Conservation (phyloP, 495 filamentous ascomycete species). For the Aspergillus affinis region DNA sequence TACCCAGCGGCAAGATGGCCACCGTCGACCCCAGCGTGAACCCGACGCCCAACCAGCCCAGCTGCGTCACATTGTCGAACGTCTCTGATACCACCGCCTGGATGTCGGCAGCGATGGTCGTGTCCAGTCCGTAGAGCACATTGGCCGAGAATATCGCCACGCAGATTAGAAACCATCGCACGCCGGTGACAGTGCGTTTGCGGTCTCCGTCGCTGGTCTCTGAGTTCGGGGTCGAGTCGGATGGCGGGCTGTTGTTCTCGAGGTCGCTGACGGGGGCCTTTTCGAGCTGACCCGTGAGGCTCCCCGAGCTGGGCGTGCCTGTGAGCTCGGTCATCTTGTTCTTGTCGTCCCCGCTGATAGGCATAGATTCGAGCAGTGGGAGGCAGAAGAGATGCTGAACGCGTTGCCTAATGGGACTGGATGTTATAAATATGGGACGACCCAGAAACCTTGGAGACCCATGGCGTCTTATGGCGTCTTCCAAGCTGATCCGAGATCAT, state of each 20-base stretch:
- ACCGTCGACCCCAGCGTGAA: conserved; percentile 19
- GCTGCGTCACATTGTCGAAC: conserved; percentile 22
- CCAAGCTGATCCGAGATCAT: background rate
- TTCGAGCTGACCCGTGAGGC: background rate
- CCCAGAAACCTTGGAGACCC: background rate
- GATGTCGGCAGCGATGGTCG: conserved; percentile 39
- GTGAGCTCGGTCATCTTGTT: background rate
- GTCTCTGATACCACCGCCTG: conserved; percentile 27
- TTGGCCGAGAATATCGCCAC: conserved; percentile 24
- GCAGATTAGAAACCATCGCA: conserved; percentile 14
- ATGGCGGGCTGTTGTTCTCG: background rate
- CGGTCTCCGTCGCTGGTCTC: background rate
- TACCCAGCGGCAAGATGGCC: conserved; percentile 11
- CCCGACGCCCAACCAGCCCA: conserved; percentile 24
- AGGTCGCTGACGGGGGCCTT: background rate
- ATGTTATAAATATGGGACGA: background rate
- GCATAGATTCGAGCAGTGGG: background rate
- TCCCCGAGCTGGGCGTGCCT: background rate
- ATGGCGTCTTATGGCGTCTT: background rate
- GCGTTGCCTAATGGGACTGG: background rate
- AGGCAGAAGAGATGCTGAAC: background rate
- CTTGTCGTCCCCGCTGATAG: too few species aligned
- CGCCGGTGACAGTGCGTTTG: background rate
- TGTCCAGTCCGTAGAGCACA: conserved; percentile 39
- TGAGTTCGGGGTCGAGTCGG: background rate